Evolutionary conservation across 495 filamentous ascomycete species (phyloP).

Genomic region (Hyphodiscus hymeniophilus): DNA sequence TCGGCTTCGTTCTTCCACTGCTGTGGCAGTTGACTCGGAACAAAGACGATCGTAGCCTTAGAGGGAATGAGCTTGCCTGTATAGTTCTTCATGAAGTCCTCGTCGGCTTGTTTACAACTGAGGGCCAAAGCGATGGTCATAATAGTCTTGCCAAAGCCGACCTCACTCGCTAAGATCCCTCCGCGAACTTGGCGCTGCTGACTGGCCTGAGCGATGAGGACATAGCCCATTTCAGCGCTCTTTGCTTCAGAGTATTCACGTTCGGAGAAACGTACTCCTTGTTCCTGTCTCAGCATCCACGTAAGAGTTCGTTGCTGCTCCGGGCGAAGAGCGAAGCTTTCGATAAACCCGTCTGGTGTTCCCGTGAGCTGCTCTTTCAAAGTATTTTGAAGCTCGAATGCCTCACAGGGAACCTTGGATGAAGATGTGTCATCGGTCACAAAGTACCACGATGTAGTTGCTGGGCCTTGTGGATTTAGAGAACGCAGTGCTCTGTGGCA

Average conservation of each 20-base stretch:
- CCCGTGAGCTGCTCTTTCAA: conserved; percentile 37
- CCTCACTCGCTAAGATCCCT: conserved; percentile 67
- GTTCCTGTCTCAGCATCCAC: conserved; percentile 65
- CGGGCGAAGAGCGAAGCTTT: conserved; percentile 26
- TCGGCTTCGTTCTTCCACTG: conserved; percentile 61
- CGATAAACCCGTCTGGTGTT: conserved; percentile 35
- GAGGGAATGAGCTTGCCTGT: conserved; percentile 30
- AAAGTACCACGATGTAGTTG: conserved; percentile 39
- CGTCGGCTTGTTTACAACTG: conserved; percentile 25
- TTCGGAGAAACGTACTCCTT: conserved; percentile 43
- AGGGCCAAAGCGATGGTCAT: conserved; percentile 58
- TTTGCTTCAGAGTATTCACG: conserved; percentile 62
- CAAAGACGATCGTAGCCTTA: conserved; percentile 62
- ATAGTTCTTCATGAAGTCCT: conserved; percentile 7
- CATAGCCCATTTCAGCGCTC: conserved; percentile 49
- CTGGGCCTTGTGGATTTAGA: too few relatives aligned
- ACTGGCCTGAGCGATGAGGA: conserved; percentile 50
- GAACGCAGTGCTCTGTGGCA: conserved; percentile 44
- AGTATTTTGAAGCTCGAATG: not conserved
- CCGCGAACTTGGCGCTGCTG: conserved; percentile 45
- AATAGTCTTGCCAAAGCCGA: conserved; percentile 82
- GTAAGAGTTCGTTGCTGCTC: conserved; percentile 51
- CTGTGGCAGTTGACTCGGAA: conserved; percentile 49
- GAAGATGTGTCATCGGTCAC: conserved; percentile 33
- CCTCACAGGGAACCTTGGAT: not conserved